Conservation (phyloP, 1,284 basidiomycete genomes). For the Irpex rosettiformis region DNA sequence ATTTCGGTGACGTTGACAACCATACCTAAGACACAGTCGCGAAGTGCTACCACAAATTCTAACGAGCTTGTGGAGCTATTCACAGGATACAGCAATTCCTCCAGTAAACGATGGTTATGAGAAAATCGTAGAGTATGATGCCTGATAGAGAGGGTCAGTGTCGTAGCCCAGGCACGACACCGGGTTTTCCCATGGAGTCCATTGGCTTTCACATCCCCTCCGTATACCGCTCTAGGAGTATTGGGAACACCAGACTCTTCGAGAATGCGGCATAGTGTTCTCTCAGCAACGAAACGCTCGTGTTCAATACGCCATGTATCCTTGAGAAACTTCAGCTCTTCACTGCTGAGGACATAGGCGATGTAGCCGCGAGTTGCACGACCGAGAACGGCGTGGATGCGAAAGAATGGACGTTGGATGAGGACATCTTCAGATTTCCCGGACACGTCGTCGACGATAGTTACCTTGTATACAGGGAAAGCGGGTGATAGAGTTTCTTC, state of each 20-base stretch:
- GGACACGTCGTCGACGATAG: not conserved
- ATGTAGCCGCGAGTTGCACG: not conserved
- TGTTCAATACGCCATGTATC: not conserved
- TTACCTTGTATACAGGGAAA: constrained; percentile 1
- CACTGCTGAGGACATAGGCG: not conserved
- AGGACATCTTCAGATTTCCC: not conserved
- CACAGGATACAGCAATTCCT: constrained; percentile 4
- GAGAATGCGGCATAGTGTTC: not conserved
- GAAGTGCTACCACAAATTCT: constrained; percentile 1
- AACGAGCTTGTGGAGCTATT: not conserved
- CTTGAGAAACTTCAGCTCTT: not conserved
- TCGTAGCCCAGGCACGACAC: not conserved
- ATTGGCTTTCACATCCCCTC: constrained; percentile 1
- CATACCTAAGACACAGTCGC: not conserved
- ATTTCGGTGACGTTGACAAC: not conserved
- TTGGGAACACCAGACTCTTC: not conserved
- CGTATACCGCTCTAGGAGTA: not conserved
- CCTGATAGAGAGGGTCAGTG: not conserved
- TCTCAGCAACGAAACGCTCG: not conserved
- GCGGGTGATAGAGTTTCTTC: not conserved
- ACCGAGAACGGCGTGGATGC: not conserved
- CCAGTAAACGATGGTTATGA: constrained; percentile 1
- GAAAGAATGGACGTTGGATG: not conserved
- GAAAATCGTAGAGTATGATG: not conserved
- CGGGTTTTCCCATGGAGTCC: not conserved